Evolutionary conservation across 2,329 filamentous ascomycete species (phyloP).

Genomic region (Xylariaceae sp.): DNA sequence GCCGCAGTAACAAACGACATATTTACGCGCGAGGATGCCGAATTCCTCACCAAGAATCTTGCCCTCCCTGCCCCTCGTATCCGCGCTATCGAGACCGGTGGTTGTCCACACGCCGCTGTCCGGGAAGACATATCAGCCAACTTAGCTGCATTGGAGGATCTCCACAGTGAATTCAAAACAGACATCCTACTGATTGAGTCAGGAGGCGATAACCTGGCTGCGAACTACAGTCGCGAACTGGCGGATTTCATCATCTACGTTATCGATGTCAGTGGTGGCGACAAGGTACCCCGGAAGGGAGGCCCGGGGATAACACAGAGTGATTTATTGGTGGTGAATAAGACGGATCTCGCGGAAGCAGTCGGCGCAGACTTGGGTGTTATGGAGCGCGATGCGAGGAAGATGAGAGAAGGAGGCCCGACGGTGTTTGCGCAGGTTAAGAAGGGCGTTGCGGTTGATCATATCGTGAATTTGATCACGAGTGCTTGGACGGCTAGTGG

Average conservation of each 20-base stretch:
- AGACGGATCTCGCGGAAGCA: constrained; percentile 88
- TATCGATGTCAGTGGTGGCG: constrained; percentile 92
- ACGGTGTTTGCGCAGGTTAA: constrained; percentile 98
- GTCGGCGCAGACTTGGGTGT: constrained; percentile 87
- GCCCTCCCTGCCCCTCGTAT: constrained; percentile 83
- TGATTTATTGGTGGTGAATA: constrained; percentile 91
- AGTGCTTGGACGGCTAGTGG: constrained; percentile 93
- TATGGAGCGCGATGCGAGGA: constrained; percentile 91
- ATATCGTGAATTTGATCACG: constrained; percentile 83
- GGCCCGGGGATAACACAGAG: constrained; percentile 96
- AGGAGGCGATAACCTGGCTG: constrained; percentile 93
- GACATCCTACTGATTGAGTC: constrained; percentile 92
- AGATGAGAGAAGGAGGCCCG: constrained; percentile 93
- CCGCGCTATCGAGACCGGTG: constrained; percentile 94
- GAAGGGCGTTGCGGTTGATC: constrained; percentile 77
- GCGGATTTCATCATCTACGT: constrained; percentile 99
- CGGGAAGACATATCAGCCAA: constrained; percentile 96
- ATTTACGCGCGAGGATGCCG: constrained; percentile 96
- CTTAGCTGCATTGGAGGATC: constrained; percentile 84
- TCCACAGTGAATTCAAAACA: constrained; percentile 75
- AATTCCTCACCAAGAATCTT: constrained; percentile 85
- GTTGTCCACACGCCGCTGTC: constrained; percentile 94
- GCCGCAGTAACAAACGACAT: constrained; percentile 98
- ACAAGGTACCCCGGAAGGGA: constrained; percentile 95
- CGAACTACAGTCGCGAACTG: constrained; percentile 92